Base-by-base conservation (phyloP, 2,329 filamentous ascomycete genomes). In the Aspergillus phoenicis region DNA sequence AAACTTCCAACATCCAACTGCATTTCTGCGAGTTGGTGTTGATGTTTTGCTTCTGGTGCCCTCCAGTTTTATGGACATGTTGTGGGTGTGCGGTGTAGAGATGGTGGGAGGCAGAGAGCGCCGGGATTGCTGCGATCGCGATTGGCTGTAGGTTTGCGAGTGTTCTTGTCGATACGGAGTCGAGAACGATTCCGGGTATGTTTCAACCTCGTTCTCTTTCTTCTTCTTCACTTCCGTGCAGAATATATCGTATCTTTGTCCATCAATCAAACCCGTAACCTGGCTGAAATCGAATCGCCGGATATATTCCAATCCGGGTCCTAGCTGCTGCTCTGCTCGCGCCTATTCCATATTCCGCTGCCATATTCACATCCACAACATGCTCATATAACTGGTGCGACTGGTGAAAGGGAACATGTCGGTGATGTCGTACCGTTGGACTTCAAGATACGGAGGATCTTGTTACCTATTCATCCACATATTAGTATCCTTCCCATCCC, bases 361-460 rank as follows among this genome's bases (percentile, higher is more conserved):
- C 36, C 28, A 30, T 30, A 6, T 36, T 36, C 8, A 15, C 17
- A 47, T 20, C n/a, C 36, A 30, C 41, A 39, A 24, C 22, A 58
- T 36, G 17, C 52, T 57, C 30, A 54, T 22, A 5, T 20, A 54
- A 49, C 53, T 54, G 56, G 53, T 49, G 22, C 57, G 51, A 45
- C 51, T 59, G 54, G 38, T 51, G 28, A 43, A 57, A 57, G 47
- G 52, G 39, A 43, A 22, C 10, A 20, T 28, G 51, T 36, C 51
- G 55, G 61, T 71, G 66, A 61, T 70, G 67, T 78, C 85, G 83
- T 98, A 98, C 95, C 95, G 82, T 86, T 91, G 75, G 90, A 90
- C 89, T 97, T 98, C 75, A 99, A 88, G 85, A 99, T 98, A 83
- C 95, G 91, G 78, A 99, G 92, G 81, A 99, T 97, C 88, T 97